phyloP scores from a whole-genome alignment of 2,329 filamentous ascomycete species.

The Pestalotiopsis sp. region DNA sequence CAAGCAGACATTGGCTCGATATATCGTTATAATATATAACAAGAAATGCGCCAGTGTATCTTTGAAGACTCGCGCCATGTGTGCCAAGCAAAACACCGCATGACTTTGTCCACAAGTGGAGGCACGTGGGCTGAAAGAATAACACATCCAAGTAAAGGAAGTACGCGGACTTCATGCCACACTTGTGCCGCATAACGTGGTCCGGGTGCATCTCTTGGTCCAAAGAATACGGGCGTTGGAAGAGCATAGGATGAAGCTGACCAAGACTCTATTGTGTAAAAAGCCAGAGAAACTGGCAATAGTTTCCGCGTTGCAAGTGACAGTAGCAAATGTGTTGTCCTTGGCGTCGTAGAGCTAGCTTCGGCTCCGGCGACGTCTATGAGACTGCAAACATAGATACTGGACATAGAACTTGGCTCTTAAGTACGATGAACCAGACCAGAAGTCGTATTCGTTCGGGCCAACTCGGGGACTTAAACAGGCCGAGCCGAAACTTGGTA shows the following conservation, averaged over 20 bases:
- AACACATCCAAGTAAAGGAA: not conserved
- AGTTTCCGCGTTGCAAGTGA: not conserved
- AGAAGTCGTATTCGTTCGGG: not conserved
- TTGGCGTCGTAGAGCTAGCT: not conserved
- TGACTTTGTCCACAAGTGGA: not conserved
- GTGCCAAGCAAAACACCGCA: not conserved
- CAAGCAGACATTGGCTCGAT: too few relatives aligned
- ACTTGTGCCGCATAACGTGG: not conserved
- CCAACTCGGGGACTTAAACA: slow-evolving; percentile 11
- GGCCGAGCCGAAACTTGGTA: slow-evolving; percentile 13
- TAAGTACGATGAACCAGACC: not conserved
- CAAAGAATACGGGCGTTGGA: not conserved
- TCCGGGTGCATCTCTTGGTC: not conserved
- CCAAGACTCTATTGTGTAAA: not conserved
- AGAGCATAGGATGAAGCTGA: not conserved
- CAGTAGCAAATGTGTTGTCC: not conserved
- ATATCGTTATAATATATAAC: not conserved
- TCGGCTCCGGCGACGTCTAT: not conserved
- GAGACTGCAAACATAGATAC: not conserved
- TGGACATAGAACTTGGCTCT: not conserved
- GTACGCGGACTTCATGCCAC: not conserved
- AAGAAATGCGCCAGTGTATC: not conserved
- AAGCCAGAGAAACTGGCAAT: not conserved
- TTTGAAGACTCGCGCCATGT: not conserved
- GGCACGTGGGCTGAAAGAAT: not conserved